Evolutionary conservation across 768 basidiomycete genomes (phyloP).

Genomic region (Serendipita vermifera): DNA sequence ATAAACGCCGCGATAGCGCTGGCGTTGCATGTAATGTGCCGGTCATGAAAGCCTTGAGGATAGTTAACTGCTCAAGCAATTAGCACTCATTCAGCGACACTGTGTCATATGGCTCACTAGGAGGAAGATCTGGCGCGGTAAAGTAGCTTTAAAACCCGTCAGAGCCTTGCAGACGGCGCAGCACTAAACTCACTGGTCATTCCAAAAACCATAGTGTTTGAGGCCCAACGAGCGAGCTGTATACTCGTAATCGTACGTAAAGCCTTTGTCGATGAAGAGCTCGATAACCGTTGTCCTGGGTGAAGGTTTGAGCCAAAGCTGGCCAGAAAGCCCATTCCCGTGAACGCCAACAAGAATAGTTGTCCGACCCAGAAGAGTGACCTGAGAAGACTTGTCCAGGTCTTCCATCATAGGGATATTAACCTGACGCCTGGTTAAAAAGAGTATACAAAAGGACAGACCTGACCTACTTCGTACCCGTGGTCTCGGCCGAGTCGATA

Average conservation of each 20-base stretch:
- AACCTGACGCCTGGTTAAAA: neutral
- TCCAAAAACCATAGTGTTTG: neutral
- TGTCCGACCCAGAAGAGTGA: neutral
- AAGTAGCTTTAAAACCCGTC: neutral
- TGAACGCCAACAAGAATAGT: conserved; percentile 8
- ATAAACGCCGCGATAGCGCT: neutral
- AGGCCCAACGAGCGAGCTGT: neutral
- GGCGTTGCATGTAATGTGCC: neutral
- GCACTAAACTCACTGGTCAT: neutral
- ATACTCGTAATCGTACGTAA: conserved; percentile 15
- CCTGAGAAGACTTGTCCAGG: neutral
- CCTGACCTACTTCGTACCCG: conserved; percentile 80
- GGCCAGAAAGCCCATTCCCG: conserved; percentile 8
- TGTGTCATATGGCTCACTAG: neutral
- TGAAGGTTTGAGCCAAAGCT: conserved; percentile 27
- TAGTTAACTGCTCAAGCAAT: neutral
- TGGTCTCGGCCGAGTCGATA: conserved; percentile 52
- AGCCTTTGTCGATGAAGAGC: conserved; percentile 28
- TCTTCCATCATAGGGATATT: neutral
- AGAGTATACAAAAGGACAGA: conserved; percentile 21
- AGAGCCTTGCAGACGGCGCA: neutral
- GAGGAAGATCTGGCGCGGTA: neutral
- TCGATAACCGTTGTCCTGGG: conserved; percentile 28
- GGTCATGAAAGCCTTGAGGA: neutral
- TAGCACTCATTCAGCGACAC: neutral